Conservation (phyloP, 31 red algal species). For the Bonnemaisonia californica region DNA sequence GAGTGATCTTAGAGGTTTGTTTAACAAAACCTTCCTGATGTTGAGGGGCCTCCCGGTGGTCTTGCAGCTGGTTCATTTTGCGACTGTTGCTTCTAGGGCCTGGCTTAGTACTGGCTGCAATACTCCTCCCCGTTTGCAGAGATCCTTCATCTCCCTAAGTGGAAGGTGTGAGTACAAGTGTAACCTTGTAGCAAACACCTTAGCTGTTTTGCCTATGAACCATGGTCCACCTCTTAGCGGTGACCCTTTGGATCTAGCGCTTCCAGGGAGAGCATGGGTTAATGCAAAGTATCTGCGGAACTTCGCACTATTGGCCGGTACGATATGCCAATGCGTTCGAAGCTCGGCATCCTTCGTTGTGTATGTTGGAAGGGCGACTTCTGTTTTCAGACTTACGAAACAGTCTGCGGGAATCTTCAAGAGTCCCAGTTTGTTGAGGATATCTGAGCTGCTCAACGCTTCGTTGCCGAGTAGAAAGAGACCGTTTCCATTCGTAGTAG, state of each 20-base stretch:
- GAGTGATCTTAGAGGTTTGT: not conserved
- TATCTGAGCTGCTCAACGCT: not conserved
- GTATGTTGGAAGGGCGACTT: not conserved
- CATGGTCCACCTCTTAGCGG: not conserved
- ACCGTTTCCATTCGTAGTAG: constrained; percentile 3
- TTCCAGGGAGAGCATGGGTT: not conserved
- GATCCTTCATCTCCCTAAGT: not conserved
- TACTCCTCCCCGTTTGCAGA: not conserved
- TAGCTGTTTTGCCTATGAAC: not conserved
- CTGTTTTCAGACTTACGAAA: not conserved
- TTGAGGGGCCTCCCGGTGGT: not conserved
- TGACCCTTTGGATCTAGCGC: not conserved
- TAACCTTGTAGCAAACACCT: not conserved
- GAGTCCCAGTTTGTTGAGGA: not conserved
- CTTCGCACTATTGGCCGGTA: not conserved
- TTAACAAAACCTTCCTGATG: not conserved
- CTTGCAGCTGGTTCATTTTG: not conserved
- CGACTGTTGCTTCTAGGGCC: not conserved
- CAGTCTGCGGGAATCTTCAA: not conserved
- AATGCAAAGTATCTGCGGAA: not conserved
- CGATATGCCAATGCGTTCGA: not conserved
- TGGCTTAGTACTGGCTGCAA: not conserved
- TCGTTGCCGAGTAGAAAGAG: not conserved
- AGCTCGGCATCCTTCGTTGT: not conserved
- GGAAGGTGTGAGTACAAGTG: not conserved